Evolutionary conservation across 176 grass and related monocot species (phyloP), one percentile per base, ranked within the genome.

Genomic region (Oryza rufipogon): DNA sequence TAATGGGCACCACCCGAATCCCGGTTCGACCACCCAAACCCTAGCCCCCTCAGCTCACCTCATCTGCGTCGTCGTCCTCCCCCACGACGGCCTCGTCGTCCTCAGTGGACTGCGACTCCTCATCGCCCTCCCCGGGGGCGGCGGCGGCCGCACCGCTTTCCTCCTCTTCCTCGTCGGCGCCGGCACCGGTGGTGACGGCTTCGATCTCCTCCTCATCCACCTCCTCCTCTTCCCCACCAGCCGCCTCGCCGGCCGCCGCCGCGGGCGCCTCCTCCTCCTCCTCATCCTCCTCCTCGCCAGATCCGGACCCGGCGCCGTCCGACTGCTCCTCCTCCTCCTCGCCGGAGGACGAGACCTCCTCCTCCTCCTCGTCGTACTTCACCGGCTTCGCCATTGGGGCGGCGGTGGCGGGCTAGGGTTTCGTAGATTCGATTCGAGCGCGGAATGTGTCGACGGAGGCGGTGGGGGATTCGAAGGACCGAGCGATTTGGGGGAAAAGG

Each of bases 141-240:
- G 11, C 83, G 5, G 33, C 77, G 4, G 19, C 75, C 2, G 79
- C 84, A 22, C 46, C 81, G 9, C 46, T 76, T 4, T 80, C 82
- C 11, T 75, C 88, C 33, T 76, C 88, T 41, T 80, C 85, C 11
- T 90, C 86, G 11, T 88, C 72, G 23, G 71, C 77, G 16, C 85
- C 94, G 1, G 48, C 90, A 45, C 80, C 75, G 39, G 86, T 89
- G 13, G 80, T 87, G 33, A 97, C 90, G 52, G 83, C 90, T 75
- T 94, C 94, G 56, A 92, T 92, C 81, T 94, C 88, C 41, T 97
- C 92, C 81, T 92, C 90, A 2, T 94, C 94, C 11, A 90, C 80
- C 73, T 90, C 92, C 30, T 91, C 93, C 33, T 83, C 83, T 70
- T 81, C 58, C 6, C 26, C 47, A 9, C 26, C 89, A 0, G 58